Percentiles rank a stretch among this genome's conserved stretches.
Conservation (phyloP, 176 grass and related monocot genomes). For the Elymus sibiricus region DNA sequence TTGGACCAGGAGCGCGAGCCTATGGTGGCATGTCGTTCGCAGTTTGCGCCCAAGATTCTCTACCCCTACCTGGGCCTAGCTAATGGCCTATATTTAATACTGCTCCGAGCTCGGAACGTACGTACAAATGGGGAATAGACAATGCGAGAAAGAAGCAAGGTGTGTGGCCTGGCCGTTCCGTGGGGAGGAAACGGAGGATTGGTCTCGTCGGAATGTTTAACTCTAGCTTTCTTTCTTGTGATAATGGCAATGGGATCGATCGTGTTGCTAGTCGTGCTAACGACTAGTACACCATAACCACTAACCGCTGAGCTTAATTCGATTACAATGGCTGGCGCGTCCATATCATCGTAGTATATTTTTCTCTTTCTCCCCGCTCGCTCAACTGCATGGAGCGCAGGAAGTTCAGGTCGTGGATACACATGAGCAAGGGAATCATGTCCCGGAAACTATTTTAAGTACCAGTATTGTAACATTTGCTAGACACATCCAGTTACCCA, state of each 20-base stretch:
- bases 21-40: constrained; percentile 10
- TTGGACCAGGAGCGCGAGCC: background rate
- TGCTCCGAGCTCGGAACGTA: background rate
- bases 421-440: too few relatives aligned
- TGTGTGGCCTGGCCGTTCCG: constrained; percentile 1
- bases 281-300: background rate
- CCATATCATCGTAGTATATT: background rate
- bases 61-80: background rate
- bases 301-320: background rate
- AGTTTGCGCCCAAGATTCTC: constrained; percentile 6
- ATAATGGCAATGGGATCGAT: constrained; percentile 3
- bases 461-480: too few relatives aligned
- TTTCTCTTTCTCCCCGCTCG: too few relatives aligned
- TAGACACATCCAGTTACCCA: too few relatives aligned
- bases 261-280: background rate
- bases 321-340: background rate
- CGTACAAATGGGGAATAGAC: background rate
- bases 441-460: too few relatives aligned
- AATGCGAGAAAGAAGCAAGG: background rate
- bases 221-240: background rate
- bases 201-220: background rate
- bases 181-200: background rate
- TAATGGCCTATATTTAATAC: constrained; percentile 21
- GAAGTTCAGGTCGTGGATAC: background rate
- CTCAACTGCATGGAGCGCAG: background rate